A percentile compares a stretch with the other conserved stretches of the same genome.
These are phyloP conservation scores for Myxozyma melibiosi DNA, from an alignment of 805 yeast species.

Conservation along the genomic window DNA sequence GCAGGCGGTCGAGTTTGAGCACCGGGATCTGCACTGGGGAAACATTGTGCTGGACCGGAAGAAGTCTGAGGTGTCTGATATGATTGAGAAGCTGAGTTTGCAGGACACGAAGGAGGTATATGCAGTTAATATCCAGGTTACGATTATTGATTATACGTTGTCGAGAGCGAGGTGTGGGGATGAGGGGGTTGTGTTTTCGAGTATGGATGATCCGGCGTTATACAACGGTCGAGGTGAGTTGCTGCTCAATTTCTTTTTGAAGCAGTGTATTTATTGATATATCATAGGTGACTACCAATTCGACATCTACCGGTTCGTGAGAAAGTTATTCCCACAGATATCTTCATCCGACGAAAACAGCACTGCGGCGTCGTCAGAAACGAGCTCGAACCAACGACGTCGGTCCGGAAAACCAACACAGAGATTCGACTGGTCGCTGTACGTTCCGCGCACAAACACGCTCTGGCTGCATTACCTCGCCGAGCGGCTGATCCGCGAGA, in stretches of 20 bases:
- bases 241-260: not conserved
- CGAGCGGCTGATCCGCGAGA: slow-evolving; percentile 51
- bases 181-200: slow-evolving; percentile 48
- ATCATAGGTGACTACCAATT: slow-evolving; percentile 59
- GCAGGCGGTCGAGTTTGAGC: slow-evolving; percentile 59
- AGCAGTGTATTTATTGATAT: not conserved
- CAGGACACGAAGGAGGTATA: slow-evolving; percentile 10
- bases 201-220: slow-evolving; percentile 66
- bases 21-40: slow-evolving; percentile 69
- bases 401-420: not conserved
- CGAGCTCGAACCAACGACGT: slow-evolving; percentile 49
- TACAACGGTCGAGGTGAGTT: slow-evolving; percentile 51
- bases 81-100: slow-evolving; percentile 26
- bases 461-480: slow-evolving; percentile 67
- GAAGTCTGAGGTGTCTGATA: slow-evolving; percentile 20
- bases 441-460: slow-evolving; percentile 55
- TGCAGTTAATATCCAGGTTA: slow-evolving; percentile 43
- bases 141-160: slow-evolving; percentile 60
- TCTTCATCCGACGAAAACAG: too few species aligned
- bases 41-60: slow-evolving; percentile 53
- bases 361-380: too few species aligned
- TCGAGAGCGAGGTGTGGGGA: slow-evolving; percentile 50
- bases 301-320: slow-evolving; percentile 63
- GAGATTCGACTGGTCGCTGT: slow-evolving; percentile 52
- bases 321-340: slow-evolving; percentile 22